Evolutionary conservation across 352 stramenopile species (phyloP), one percentile per base, ranked within the genome.

Genomic region (Pythium utonaiense): DNA sequence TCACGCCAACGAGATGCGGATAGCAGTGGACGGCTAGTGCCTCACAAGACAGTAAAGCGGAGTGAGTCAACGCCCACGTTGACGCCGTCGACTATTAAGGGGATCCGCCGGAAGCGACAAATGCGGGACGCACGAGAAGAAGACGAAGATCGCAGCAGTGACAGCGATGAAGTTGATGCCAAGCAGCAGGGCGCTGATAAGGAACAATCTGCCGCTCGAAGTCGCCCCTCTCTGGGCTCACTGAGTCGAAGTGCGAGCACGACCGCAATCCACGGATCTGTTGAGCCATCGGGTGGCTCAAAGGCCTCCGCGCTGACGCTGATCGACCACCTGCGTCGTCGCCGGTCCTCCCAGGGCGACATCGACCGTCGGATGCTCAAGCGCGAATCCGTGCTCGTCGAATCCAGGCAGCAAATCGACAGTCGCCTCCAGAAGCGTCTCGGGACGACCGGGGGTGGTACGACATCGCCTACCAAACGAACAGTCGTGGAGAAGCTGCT

Each of bases 401-500:
- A 19, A 16, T 21, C n/a, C 17, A 47, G 12, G 3, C 40, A 47
- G 27, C n/a, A 25, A 6, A 9, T 27, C n/a, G n/a, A n/a, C n/a
- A n/a, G n/a, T n/a, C n/a, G n/a, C n/a, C 9, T 9, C 28, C 9
- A 33, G 5, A 47, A 47, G 19, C 40, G 40, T 27, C 40, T 21
- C 0, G 7, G n/a, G 40, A 47, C 40, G n/a, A 19, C 40, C 6
- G 40, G 40, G 19, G 5, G 33, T 50, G 1, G 44, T 24, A 1
- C 33, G 55, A 21, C 16, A 33, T 3, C 55, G 55, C 49, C 28
- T 44, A 12, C 10, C 28, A 24, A 49, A 9, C 53, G 54, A 22
- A 54, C 27, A 4, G 66, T 70, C 2, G 78, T 92, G 10, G 81
- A 92, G 64, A 74, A 83, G 28, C 58, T 92, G 40, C 69, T 92